Base-by-base conservation (phyloP, 2,329 filamentous ascomycete species). In the Alternaria angustiovoidea region DNA sequence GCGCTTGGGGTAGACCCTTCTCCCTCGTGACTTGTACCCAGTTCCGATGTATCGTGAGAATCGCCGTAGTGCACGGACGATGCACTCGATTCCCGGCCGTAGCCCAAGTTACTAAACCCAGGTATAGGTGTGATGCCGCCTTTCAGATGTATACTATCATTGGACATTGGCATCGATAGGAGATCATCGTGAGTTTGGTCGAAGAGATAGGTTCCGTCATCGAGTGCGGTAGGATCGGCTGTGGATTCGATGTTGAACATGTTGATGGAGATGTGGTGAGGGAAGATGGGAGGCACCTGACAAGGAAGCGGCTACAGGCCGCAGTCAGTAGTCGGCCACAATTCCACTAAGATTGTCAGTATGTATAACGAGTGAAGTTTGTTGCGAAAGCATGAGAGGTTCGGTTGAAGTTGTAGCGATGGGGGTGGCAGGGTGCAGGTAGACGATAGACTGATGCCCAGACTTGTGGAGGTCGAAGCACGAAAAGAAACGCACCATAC, bases 41-140 rank as follows among this genome's bases (percentile, higher is more conserved):
- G 57, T 56, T 80, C 78, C 26, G 76, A 80, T 65, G 68, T 68
- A 62, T 78, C 76, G 56, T 74, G 74, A 47, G 65, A 63, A 58
- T 79, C 76, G 59, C 74, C 74, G 54, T 75, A 75, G 62, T 79
- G 78, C 67, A 77, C 71, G 64, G 78, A 80, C 60, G 78, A 80
- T 60, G 75, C 66, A 57, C 70, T 73, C 28, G 78, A 79, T 67
- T 79, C 77, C 68, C 73, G 73, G 54, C 66, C 67, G 73, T 79
- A 80, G 58, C 69, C 75, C 58, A 79, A 62, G 65, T 72, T 72
- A 67, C 75, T 72, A 69, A 79, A 74, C 62, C 69, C 71, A 54
- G 72, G 59, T 61, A 77, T 74, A 32, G 73, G 64, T 61, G 68
- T 65, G 47, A 71, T 68, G 52, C 69, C 64, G 55, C 65, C 64